Conservation (phyloP, 495 filamentous ascomycete genomes). For the Neurospora sp. region DNA sequence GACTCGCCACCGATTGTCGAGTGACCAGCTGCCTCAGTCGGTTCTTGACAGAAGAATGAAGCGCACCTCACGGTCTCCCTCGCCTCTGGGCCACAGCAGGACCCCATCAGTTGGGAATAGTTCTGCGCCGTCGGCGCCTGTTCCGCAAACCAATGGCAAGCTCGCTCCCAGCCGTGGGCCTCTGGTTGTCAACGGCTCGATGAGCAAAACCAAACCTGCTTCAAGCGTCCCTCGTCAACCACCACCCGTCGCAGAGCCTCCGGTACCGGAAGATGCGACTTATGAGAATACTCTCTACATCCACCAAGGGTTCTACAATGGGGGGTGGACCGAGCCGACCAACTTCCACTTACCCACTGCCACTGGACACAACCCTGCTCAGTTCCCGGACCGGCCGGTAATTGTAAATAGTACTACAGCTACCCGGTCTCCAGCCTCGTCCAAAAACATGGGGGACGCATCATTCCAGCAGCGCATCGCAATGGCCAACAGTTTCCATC, state of each 20-base stretch:
- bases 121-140: slow-evolving; percentile 28
- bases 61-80: slow-evolving; percentile 44
- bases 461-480: slow-evolving; percentile 24
- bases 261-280: slow-evolving; percentile 14
- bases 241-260: slow-evolving; percentile 13
- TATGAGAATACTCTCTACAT: slow-evolving; percentile 35
- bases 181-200: slow-evolving; percentile 37
- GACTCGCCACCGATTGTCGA: slow-evolving; percentile 34
- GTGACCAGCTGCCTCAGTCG: slow-evolving; percentile 39
- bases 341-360: slow-evolving; percentile 6
- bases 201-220: slow-evolving; percentile 16
- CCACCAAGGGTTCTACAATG: slow-evolving; percentile 17
- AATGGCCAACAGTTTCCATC: slow-evolving; percentile 11
- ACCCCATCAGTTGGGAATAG: slow-evolving; percentile 33
- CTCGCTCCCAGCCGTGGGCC: slow-evolving; percentile 25
- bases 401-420: slow-evolving; percentile 40
- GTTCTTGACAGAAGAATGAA: slow-evolving; percentile 40
- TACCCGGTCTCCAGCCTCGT: slow-evolving; percentile 12
- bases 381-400: slow-evolving; percentile 30
- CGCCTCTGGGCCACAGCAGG: slow-evolving; percentile 38
- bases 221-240: slow-evolving; percentile 9
- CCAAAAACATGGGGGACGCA: slow-evolving; percentile 9
- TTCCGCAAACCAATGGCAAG: slow-evolving; percentile 18
- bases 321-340: slow-evolving; percentile 13
- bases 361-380: slow-evolving; percentile 18